Conservation (phyloP, 768 basidiomycete species). For the Phlebiopsis gigantea region DNA sequence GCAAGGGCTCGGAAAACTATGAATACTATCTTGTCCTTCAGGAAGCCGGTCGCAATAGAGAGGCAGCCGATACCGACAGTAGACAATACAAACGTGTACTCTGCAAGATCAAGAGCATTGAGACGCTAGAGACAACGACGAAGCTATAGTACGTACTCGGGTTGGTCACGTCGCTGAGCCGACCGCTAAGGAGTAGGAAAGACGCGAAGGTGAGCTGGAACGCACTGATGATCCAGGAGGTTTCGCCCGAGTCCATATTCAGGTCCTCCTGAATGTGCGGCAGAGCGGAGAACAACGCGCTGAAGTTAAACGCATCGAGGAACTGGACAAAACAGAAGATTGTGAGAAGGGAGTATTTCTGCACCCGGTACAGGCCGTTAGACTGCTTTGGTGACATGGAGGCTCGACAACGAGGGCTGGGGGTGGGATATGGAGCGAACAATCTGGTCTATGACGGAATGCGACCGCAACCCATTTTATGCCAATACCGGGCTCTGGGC, state of each 20-base stretch:
- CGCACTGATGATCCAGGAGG: constrained; percentile 25
- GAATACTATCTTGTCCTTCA: constrained; percentile 18
- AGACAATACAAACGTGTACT: constrained; percentile 20
- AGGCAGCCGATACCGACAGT: constrained; percentile 15
- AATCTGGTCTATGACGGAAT: too few species aligned
- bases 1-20: constrained; percentile 22
- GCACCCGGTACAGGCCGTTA: constrained; percentile 8
- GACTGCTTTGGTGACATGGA: background rate
- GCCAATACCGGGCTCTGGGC: background rate
- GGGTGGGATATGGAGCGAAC: too few species aligned
- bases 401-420: background rate
- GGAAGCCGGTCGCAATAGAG: constrained; percentile 21
- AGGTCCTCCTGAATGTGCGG: constrained; percentile 16
- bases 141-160: constrained; percentile 17
- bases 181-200: constrained; percentile 23
- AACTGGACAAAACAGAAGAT: constrained; percentile 27
- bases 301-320: constrained; percentile 25
- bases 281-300: constrained; percentile 18
- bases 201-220: constrained; percentile 28
- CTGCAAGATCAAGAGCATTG: constrained; percentile 5
- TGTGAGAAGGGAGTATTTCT: constrained; percentile 19
- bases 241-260: constrained; percentile 11
- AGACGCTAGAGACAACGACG: background rate
- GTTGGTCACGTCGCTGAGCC: constrained; percentile 21
- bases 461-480: background rate